A percentile compares a stretch with the other conserved stretches of the same genome.
Conservation (phyloP, 129 eudicot species). For the Flaveria trinervia region DNA sequence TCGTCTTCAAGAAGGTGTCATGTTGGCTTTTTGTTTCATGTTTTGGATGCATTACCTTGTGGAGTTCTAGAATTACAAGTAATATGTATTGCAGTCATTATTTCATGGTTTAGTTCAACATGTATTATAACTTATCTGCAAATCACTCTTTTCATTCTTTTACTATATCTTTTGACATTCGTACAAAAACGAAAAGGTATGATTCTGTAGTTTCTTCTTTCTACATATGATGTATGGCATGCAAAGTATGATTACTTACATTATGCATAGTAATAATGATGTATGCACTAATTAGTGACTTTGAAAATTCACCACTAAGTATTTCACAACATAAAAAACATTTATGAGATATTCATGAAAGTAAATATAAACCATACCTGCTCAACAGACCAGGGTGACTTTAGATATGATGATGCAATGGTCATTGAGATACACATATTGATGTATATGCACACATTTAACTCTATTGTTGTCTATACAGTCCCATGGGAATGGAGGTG, state of each 20-base stretch:
- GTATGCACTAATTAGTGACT: not conserved
- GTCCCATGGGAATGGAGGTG: constrained; percentile 67
- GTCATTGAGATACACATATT: not conserved
- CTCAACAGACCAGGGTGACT: constrained; percentile 1
- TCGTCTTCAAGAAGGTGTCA: not conserved
- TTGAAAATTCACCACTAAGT: not conserved
- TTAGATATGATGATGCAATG: not conserved
- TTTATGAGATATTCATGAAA: not conserved
- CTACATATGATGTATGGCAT: not conserved
- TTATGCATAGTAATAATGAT: not conserved
- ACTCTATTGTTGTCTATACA: constrained; percentile 26
- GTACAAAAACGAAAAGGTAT: not conserved
- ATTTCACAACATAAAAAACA: not conserved
- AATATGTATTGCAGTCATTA: not conserved
- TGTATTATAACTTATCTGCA: not conserved
- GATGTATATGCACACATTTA: not conserved
- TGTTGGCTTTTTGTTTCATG: not conserved
- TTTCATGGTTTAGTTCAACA: not conserved
- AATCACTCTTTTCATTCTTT: not conserved
- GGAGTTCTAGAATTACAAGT: not conserved
- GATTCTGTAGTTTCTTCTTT: not conserved
- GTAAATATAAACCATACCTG: not conserved
- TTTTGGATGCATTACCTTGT: not conserved
- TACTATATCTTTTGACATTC: not conserved
- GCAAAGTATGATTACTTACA: not conserved